A percentile compares a stretch with the other conserved stretches of the same genome.
These are phyloP conservation scores for Curvularia sp. DNA, from an alignment of 2,329 filamentous ascomycete genomes.

Conservation along the genomic window DNA sequence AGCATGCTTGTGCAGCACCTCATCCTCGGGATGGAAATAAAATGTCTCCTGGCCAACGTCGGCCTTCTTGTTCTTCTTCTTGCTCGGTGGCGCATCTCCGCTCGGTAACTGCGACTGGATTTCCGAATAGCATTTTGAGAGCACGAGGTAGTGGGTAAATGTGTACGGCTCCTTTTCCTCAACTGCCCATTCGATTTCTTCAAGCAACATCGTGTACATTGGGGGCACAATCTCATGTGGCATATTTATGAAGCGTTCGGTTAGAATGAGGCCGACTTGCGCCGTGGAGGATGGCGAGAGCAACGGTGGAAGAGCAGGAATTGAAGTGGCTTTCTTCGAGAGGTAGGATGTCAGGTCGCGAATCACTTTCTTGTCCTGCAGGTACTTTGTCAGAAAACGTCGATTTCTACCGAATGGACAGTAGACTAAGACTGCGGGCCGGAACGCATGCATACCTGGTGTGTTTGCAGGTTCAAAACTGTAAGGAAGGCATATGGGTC, in stretches of 20 bases:
- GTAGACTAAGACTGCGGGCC: not conserved
- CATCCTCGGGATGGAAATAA: constrained; percentile 97
- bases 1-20: constrained; percentile 81
- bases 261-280: constrained; percentile 84
- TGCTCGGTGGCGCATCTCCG: constrained; percentile 49
- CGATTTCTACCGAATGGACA: not conserved
- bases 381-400: constrained; percentile 4
- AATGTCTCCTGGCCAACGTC: constrained; percentile 65
- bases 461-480: constrained; percentile 80
- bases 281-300: constrained; percentile 47
- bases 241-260: constrained; percentile 94
- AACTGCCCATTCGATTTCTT: constrained; percentile 87
- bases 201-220: constrained; percentile 91
- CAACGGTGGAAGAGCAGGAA: constrained; percentile 56
- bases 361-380: constrained; percentile 72
- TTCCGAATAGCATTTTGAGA: constrained; percentile 93
- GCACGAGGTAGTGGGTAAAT: constrained; percentile 90
- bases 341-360: constrained; percentile 77
- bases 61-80: constrained; percentile 52
- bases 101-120: constrained; percentile 78
- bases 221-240: constrained; percentile 91
- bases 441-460: constrained; percentile 58
- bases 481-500: constrained; percentile 95
- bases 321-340: constrained; percentile 58
- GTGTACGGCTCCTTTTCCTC: constrained; percentile 91